These are phyloP conservation scores for Arachis hypogaea DNA, from an alignment of 306 rosid species.

Conservation along the genomic window DNA sequence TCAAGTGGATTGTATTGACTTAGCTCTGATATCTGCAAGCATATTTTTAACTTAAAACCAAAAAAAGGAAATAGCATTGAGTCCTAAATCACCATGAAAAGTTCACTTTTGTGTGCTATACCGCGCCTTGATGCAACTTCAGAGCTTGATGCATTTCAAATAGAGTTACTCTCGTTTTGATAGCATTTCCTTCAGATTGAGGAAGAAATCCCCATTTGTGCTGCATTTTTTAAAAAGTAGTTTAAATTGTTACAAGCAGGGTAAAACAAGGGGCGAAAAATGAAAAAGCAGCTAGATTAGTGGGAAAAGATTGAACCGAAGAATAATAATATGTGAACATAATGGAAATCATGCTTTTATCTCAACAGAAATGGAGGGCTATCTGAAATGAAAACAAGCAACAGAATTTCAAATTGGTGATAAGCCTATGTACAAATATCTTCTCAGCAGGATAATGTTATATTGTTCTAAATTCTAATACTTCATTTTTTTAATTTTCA, in stretches of 20 bases:
- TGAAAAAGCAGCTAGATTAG: not conserved
- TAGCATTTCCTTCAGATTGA: conserved; percentile 59
- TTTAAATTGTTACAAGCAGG: conserved; percentile 29
- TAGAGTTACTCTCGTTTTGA: conserved; percentile 67
- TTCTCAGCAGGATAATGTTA: conserved; percentile 16
- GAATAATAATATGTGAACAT: not conserved
- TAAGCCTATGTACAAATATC: conserved; percentile 3
- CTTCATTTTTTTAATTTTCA: too few relatives aligned
- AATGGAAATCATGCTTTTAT: conserved; percentile 64
- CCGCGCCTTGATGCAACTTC: conserved; percentile 84
- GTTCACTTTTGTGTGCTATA: conserved; percentile 29
- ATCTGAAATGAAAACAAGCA: conserved; percentile 56
- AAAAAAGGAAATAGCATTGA: too few relatives aligned
- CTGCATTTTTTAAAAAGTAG: conserved; percentile 45
- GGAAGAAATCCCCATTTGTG: conserved; percentile 97
- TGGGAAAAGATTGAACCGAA: conserved; percentile 21
- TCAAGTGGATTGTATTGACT: conserved; percentile 88
- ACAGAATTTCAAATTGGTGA: conserved; percentile 23
- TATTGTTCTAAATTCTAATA: not conserved
- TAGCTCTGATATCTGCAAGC: conserved; percentile 62
- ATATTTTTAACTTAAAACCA: conserved; percentile 25
- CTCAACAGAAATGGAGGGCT: conserved; percentile 76
- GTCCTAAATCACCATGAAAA: not conserved
- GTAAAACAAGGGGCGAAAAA: not conserved
- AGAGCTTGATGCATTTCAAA: conserved; percentile 92